Conservation (phyloP, 1,284 basidiomycete genomes). For the Cutaneotrichosporon arboriforme region DNA sequence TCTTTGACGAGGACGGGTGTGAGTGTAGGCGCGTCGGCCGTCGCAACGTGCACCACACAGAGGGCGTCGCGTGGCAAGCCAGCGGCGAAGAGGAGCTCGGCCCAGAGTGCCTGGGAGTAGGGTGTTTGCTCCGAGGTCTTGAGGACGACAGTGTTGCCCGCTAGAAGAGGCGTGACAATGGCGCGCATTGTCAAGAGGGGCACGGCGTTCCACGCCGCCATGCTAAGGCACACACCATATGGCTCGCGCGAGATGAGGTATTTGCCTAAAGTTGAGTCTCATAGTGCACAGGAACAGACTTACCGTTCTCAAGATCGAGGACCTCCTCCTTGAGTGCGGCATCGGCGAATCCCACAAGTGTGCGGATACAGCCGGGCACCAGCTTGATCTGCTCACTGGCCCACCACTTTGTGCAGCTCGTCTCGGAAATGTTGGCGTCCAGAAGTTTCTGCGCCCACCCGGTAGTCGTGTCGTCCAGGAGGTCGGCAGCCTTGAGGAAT, state of each 20-base stretch:
- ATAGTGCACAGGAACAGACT: not conserved
- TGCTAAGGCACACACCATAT: slow-evolving; percentile 25
- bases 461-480: slow-evolving; percentile 11
- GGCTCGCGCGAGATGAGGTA: slow-evolving; percentile 18
- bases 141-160: slow-evolving; percentile 61
- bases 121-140: slow-evolving; percentile 60
- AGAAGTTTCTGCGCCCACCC: slow-evolving; percentile 15
- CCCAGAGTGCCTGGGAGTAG: slow-evolving; percentile 52
- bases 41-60: slow-evolving; percentile 55
- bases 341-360: slow-evolving; percentile 10
- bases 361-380: not conserved
- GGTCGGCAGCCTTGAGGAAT: slow-evolving; percentile 6
- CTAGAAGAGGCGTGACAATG: slow-evolving; percentile 55
- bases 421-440: slow-evolving; percentile 17
- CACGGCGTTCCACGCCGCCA: slow-evolving; percentile 29
- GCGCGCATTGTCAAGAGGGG: slow-evolving; percentile 46
- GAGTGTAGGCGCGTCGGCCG: slow-evolving; percentile 50
- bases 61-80: slow-evolving; percentile 60
- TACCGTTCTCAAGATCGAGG: slow-evolving; percentile 6
- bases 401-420: slow-evolving; percentile 14
- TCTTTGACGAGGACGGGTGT: slow-evolving; percentile 56
- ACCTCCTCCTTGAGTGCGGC: slow-evolving; percentile 14
- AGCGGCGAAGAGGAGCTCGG: slow-evolving; percentile 50
- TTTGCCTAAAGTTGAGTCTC: not conserved
- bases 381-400: slow-evolving; percentile 11